Conservation (phyloP, 352 stramenopile genomes). For the Phytophthora pinifolia region DNA sequence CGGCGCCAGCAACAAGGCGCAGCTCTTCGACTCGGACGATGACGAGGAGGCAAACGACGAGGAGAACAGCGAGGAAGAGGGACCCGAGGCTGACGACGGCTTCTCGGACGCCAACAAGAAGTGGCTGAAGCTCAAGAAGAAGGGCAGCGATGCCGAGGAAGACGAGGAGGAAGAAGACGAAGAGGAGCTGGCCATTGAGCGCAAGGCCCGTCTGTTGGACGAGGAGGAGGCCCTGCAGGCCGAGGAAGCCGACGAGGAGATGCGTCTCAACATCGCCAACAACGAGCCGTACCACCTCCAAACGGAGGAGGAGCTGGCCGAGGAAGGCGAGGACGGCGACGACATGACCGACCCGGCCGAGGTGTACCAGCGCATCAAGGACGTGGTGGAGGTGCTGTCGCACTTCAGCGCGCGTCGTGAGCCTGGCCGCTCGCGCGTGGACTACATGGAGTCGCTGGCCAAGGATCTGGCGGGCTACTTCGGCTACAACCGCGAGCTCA, state of each 20-base stretch:
- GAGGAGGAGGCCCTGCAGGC: constrained; percentile 71
- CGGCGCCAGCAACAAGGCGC: constrained; percentile 46
- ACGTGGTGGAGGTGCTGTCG: constrained; percentile 92
- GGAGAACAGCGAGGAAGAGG: constrained; percentile 47
- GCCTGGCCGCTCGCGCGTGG: constrained; percentile 88
- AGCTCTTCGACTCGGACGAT: constrained; percentile 75
- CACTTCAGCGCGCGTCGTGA: constrained; percentile 96
- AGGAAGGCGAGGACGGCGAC: constrained; percentile 44
- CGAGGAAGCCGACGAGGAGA: constrained; percentile 79
- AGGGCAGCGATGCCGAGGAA: constrained; percentile 41
- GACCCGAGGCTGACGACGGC: constrained; percentile 54
- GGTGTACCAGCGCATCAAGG: constrained; percentile 94
- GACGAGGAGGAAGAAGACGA: constrained; percentile 54
- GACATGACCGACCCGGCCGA: constrained; percentile 74
- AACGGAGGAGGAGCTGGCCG: constrained; percentile 75
- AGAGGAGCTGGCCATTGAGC: constrained; percentile 84
- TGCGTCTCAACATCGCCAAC: constrained; percentile 86
- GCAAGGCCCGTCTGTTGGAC: constrained; percentile 81
- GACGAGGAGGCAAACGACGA: constrained; percentile 49
- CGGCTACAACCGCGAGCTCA: constrained; percentile 98
- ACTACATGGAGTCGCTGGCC: constrained; percentile 94
- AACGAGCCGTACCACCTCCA: constrained; percentile 84
- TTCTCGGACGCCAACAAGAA: constrained; percentile 89
- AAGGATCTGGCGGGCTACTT: constrained; percentile 97
- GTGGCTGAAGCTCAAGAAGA: constrained; percentile 83